Base-by-base conservation (phyloP, 495 filamentous ascomycete species). In the Daldinia grandis region DNA sequence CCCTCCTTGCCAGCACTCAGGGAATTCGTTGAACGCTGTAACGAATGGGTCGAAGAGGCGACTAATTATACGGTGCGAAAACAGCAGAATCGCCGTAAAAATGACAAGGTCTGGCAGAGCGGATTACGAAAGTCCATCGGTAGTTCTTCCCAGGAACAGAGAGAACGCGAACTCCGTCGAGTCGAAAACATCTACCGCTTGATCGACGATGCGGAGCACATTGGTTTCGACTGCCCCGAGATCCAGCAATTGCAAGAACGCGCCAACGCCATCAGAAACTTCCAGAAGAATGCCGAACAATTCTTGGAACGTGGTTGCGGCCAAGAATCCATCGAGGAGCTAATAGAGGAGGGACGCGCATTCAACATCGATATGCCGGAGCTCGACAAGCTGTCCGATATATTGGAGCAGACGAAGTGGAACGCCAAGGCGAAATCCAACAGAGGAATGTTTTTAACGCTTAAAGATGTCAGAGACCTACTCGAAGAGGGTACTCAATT, bases 21-120 rank as follows among this genome's bases (percentile, higher is more conserved):
- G 81, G 85, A 87, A 68, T 98, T 95, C 82, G 95, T 98, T 78
- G 93, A 96, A 72, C 90, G 91, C 72, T 97, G 94, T 82, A 95
- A 97, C 80, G 94, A 97, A 78, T 97, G 96, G 93, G 93, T 98
- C 69, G 95, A 99, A 69, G 95, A 98, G 81, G 95, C 95, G 64
- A 93, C 91, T 69, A 97, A 93, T 78, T 99, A 95, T 84, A 97
- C 95, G 71, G 94, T 94, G 66, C 91, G 95, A 55, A 99, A 99
- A 82, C 95, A 98, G 82, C 95, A 98, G 80, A 97, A 97, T 78
- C 91, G 95, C 73, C 93, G 95, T 66, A 99, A 99, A 81, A 98
- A 92, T 79, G 94, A 98, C 75, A 96, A 95, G 76, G 90, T 87
- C 33, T 97, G 93, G 92, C 92, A 92, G 70, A 90, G 86, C 76